Evolutionary conservation across 2,329 filamentous ascomycete species (phyloP), one percentile per base, ranked within the genome.

Genomic region (Colletotrichum sp.): DNA sequence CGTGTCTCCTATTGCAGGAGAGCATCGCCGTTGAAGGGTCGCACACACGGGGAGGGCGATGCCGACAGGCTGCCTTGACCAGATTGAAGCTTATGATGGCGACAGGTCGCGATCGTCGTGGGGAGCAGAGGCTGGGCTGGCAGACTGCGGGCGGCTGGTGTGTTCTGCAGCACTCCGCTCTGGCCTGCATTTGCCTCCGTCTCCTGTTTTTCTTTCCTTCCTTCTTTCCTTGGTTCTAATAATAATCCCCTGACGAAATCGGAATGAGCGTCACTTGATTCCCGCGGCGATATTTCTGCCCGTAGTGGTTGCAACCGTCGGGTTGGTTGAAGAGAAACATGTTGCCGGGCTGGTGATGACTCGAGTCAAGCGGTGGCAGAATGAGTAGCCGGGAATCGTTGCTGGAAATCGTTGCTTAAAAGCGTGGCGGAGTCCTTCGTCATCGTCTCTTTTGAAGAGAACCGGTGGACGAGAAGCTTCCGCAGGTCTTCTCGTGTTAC

Each of bases 401-500:
- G 65, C 63, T 69, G 33, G 36, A 24, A 73, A 24, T 47, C 33
- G 54, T 29, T 64, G 65, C 63, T 69, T 54, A 54, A 31, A 64
- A 66, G 29, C 34, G 69, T 69, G 72, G 72, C 72, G 72, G 69
- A 73, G 51, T 61, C 47, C 51, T 21, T 73, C 72, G 64, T 69
- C 47, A 69, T 69, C 36, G 16, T 47, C 59, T 64, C 31, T 43
- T 59, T 21, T 69, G 64, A 65, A 73, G 69, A 69, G 59, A 73
- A 58, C 68, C 15, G 68, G 33, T 67, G 71, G 71, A 73, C n/a
- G 59, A 70, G 59, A 72, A 38, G 31, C 61, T 67, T 68, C 58
- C 34, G 63, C 51, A 68, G 72, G 57, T 11, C 59, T 62, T 43
- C 58, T 74, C 59, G 58, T 73, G 72, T 69, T 59, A 47, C 63